Evolutionary conservation across 257 asterid species (phyloP).

Genomic region (Solanum sparsipilum): DNA sequence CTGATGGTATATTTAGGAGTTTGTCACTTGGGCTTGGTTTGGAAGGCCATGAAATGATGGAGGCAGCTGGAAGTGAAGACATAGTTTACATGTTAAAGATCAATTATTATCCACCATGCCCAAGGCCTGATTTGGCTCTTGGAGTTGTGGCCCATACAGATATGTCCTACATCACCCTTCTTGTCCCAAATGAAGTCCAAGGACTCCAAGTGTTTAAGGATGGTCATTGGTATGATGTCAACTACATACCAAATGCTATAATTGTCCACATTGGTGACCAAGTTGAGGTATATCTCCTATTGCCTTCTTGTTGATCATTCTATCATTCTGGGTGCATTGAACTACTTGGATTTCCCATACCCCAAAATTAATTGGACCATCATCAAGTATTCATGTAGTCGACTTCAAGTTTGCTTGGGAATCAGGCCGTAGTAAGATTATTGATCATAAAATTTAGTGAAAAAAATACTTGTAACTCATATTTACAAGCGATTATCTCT

Average conservation of each 20-base stretch:
- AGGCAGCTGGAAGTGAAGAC: constrained; percentile 54
- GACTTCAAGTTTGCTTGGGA: not conserved
- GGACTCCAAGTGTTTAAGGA: constrained; percentile 80
- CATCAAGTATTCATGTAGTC: not conserved
- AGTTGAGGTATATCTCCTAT: constrained; percentile 42
- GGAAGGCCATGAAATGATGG: constrained; percentile 35
- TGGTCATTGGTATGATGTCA: constrained; percentile 66
- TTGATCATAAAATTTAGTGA: not conserved
- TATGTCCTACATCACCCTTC: constrained; percentile 58
- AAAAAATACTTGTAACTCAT: too few species aligned
- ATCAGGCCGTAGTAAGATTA: not conserved
- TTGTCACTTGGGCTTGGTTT: constrained; percentile 61
- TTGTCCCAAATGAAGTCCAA: constrained; percentile 71
- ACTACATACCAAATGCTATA: constrained; percentile 72
- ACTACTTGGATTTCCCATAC: not conserved
- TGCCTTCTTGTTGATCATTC: not conserved
- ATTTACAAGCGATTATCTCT: too few species aligned
- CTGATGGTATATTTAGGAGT: constrained; percentile 29
- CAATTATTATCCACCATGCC: constrained; percentile 87
- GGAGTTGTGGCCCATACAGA: constrained; percentile 95
- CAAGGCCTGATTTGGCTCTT: constrained; percentile 74
- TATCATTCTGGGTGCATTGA: not conserved
- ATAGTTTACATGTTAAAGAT: constrained; percentile 48
- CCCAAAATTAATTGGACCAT: not conserved
- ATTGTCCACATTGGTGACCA: constrained; percentile 86